These are phyloP conservation scores for Globisporangium nunn DNA, from an alignment of 352 stramenopile species.

Conservation along the genomic window DNA sequence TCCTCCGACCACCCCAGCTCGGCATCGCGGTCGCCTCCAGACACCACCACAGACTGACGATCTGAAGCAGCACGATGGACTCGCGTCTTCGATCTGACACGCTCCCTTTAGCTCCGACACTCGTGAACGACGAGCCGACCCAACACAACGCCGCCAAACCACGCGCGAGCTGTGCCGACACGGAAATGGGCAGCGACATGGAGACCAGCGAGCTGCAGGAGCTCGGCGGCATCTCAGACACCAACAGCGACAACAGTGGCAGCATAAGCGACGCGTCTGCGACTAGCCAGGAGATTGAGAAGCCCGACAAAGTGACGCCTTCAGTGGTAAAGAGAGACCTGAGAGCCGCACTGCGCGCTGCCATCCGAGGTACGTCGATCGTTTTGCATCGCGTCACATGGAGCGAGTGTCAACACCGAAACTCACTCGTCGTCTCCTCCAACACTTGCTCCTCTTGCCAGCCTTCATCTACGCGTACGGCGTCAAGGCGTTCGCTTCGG, in stretches of 20 bases:
- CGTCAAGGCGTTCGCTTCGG: not conserved
- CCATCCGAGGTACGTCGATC: slow-evolving; percentile 16
- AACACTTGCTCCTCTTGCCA: no score
- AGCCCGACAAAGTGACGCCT: slow-evolving; percentile 18
- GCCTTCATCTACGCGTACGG: not conserved
- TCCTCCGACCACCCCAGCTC: not conserved
- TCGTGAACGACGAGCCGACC: slow-evolving; percentile 11
- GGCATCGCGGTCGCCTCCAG: no score
- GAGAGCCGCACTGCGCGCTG: slow-evolving; percentile 31
- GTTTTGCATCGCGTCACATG: not conserved
- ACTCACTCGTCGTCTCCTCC: no score
- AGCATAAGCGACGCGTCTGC: slow-evolving; percentile 7
- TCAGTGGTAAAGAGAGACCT: slow-evolving; percentile 32
- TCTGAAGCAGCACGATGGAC: not conserved
- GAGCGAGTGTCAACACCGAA: no score
- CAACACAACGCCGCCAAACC: slow-evolving; percentile 35
- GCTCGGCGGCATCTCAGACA: not conserved
- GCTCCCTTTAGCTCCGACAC: not conserved
- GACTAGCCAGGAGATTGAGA: slow-evolving; percentile 19
- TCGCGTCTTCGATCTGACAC: no score
- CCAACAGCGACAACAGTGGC: not conserved
- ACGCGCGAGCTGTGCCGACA: slow-evolving; percentile 11
- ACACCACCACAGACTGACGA: no score
- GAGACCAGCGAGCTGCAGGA: slow-evolving; percentile 3
- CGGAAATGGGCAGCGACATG: slow-evolving; percentile 4